Conservation (phyloP, 345 rosid species). For the Fremontodendron californicum region DNA sequence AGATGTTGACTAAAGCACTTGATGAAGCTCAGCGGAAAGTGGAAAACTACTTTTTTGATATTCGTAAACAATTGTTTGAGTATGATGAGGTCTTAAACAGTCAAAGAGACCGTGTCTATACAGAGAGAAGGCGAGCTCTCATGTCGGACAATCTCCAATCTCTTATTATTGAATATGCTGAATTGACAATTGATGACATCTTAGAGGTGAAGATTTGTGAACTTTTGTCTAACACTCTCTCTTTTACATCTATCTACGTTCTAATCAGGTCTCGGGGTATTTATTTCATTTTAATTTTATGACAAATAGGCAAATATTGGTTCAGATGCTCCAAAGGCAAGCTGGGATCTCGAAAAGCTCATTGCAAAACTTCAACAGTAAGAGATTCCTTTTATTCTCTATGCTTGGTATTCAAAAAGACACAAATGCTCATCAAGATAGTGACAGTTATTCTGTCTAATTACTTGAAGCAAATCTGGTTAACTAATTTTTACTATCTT, state of each 20-base stretch:
- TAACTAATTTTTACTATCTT: not conserved
- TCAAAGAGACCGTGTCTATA: constrained; percentile 94
- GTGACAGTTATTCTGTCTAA: constrained; percentile 3
- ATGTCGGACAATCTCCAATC: constrained; percentile 77
- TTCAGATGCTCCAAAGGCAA: constrained; percentile 59
- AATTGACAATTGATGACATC: constrained; percentile 94
- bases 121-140: constrained; percentile 95
- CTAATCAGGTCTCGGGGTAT: not conserved
- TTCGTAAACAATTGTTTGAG: constrained; percentile 87
- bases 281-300: not conserved
- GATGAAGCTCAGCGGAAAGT: constrained; percentile 99
- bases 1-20: constrained; percentile 90
- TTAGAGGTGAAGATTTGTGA: constrained; percentile 57
- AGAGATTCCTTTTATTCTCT: constrained; percentile 24
- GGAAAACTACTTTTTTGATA: constrained; percentile 92
- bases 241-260: not conserved
- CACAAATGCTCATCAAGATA: not conserved
- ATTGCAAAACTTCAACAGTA: constrained; percentile 91
- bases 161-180: constrained; percentile 91
- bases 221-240: not conserved
- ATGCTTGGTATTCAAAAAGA: not conserved
- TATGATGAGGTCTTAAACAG: constrained; percentile 94
- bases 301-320: constrained; percentile 77
- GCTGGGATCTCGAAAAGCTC: constrained; percentile 91
- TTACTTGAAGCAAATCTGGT: not conserved